These are phyloP conservation scores for Kazachstania psychrophila DNA, from an alignment of 805 yeast genomes.

Conservation along the genomic window DNA sequence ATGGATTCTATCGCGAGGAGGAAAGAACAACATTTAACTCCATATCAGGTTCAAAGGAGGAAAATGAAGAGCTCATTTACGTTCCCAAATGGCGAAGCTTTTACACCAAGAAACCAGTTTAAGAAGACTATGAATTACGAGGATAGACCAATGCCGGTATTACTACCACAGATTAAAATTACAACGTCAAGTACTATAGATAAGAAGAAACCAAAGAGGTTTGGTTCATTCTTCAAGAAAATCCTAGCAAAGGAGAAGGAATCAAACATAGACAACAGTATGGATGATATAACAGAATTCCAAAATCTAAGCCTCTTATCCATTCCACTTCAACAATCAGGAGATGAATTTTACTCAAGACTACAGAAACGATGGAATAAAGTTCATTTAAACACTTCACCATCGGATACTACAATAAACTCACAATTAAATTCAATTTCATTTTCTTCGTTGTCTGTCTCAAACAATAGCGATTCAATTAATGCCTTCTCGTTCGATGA, in stretches of 20 bases:
- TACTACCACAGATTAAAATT: too few species aligned
- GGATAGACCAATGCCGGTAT: too few species aligned
- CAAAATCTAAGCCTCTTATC: too few species aligned
- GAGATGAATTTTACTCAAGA: slow-evolving; percentile 5
- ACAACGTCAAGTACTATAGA: too few species aligned
- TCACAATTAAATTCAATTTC: neutral
- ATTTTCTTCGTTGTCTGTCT: slow-evolving; percentile 1
- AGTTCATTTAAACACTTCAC: slow-evolving; percentile 8
- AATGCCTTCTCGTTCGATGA: neutral
- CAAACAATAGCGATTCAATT: neutral
- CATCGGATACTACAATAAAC: neutral
- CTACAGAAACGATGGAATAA: slow-evolving; percentile 19
- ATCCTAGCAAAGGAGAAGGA: neutral
- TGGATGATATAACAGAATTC: too few species aligned
- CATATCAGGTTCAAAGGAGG: slow-evolving; percentile 20
- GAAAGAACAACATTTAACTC: slow-evolving; percentile 10
- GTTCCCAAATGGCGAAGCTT: slow-evolving; percentile 27
- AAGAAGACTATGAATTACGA: too few species aligned
- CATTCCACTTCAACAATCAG: too few species aligned
- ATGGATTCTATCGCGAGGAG: neutral
- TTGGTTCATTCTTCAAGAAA: slow-evolving; percentile 5
- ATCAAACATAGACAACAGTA: neutral
- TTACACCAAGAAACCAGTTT: slow-evolving; percentile 19
- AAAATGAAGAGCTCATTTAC: slow-evolving; percentile 22
- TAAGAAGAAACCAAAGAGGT: slow-evolving; percentile 2